These are phyloP conservation scores for Scedosporium aurantiacum DNA, from an alignment of 2,329 filamentous ascomycete genomes.

Conservation along the genomic window DNA sequence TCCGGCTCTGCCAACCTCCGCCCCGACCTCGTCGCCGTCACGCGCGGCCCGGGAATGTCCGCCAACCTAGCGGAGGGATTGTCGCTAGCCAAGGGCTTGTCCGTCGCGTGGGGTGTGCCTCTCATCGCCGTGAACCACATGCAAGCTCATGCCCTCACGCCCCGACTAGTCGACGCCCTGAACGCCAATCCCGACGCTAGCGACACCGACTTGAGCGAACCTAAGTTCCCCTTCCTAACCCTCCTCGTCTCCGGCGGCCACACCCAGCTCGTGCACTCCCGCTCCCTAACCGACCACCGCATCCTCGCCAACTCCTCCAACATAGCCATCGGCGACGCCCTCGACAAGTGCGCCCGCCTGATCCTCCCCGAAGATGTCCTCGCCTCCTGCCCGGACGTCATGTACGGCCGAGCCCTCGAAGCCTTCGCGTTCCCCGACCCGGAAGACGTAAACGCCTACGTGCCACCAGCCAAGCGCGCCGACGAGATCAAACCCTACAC, in stretches of 20 bases:
- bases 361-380: conserved; percentile 57
- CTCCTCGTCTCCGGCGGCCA: conserved; percentile 88
- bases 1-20: not conserved
- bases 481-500: conserved; percentile 40
- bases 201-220: not conserved
- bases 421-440: conserved; percentile 58
- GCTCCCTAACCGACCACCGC: conserved; percentile 54
- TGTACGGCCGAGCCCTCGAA: conserved; percentile 75
- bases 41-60: conserved; percentile 81
- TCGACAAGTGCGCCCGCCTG: conserved; percentile 76
- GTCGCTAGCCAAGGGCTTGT: conserved; percentile 76
- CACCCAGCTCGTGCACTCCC: conserved; percentile 72
- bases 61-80: conserved; percentile 68
- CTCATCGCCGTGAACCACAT: conserved; percentile 88
- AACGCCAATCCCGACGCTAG: conserved; percentile 18
- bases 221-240: conserved; percentile 69
- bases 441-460: conserved; percentile 31
- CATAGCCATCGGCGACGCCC: conserved; percentile 76
- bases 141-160: conserved; percentile 90
- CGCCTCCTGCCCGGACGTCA: conserved; percentile 45
- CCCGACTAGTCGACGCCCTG: conserved; percentile 61
- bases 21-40: conserved; percentile 84
- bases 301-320: conserved; percentile 66
- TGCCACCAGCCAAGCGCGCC: conserved; percentile 42
- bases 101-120: conserved; percentile 72